Evolutionary conservation across 345 rosid genomes (phyloP).

Genomic region (Gossypium longicalyx): DNA sequence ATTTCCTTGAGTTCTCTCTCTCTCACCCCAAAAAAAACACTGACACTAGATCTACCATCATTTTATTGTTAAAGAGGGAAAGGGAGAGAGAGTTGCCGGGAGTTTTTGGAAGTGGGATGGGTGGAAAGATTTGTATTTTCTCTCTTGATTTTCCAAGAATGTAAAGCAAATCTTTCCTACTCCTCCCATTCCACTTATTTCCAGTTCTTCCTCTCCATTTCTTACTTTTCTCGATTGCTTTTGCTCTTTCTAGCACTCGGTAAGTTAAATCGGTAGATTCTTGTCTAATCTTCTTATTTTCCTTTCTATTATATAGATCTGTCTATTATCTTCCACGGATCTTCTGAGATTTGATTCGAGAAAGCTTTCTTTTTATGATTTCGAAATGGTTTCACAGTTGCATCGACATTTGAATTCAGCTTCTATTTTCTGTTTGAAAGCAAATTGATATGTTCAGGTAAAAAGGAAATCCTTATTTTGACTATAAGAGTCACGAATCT

Average conservation of each 20-base stretch:
- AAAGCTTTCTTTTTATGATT: neutral
- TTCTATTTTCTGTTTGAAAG: neutral
- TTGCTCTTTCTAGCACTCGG: neutral
- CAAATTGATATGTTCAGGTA: neutral
- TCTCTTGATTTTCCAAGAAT: neutral
- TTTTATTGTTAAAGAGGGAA: neutral
- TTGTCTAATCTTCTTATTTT: neutral
- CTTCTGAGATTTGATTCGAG: neutral
- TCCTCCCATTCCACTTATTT: constrained; percentile 13
- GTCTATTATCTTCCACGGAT: neutral
- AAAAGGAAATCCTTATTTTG: neutral
- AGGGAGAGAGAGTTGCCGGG: constrained; percentile 7
- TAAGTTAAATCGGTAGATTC: neutral
- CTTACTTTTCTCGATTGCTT: neutral
- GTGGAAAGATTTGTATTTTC: neutral
- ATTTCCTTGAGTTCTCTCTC: neutral
- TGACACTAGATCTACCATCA: neutral
- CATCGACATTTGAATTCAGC: neutral
- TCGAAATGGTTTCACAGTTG: neutral
- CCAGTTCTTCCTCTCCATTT: constrained; percentile 4
- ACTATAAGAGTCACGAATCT: neutral
- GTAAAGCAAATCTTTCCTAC: constrained; percentile 7
- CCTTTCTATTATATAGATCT: neutral
- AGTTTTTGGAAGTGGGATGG: constrained; percentile 5
- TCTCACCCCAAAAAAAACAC: no score